Evolutionary conservation across 2,329 filamentous ascomycete species (phyloP).

Genomic region (Fusarium goolgardi): DNA sequence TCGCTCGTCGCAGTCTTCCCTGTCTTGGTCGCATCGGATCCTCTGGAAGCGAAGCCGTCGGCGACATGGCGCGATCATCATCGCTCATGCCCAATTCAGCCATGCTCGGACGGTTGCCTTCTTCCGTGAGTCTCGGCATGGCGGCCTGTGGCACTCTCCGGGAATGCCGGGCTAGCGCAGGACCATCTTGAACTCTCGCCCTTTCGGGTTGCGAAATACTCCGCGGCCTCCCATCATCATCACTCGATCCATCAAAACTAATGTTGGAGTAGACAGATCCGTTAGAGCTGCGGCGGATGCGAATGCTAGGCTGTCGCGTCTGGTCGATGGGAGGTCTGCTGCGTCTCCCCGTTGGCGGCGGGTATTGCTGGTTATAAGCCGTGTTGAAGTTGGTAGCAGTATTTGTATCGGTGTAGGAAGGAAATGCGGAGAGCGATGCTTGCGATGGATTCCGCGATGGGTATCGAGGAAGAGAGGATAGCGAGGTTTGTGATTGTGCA

Average conservation of each 20-base stretch:
- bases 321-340: conserved; percentile 35
- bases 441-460: conserved; percentile 21
- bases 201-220: conserved; percentile 53
- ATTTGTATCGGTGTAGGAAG: conserved; percentile 15
- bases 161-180: conserved; percentile 46
- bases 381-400: not conserved
- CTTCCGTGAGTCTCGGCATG: conserved; percentile 56
- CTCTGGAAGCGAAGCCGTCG: conserved; percentile 46
- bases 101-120: conserved; percentile 52
- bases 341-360: conserved; percentile 7
- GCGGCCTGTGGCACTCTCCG: conserved; percentile 50
- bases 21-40: conserved; percentile 20
- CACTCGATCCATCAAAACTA: conserved; percentile 27
- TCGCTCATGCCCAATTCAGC: conserved; percentile 49
- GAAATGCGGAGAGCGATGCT: conserved; percentile 31
- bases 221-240: conserved; percentile 46
- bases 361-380: conserved; percentile 8
- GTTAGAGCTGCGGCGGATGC: conserved; percentile 43
- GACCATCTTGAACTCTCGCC: conserved; percentile 36
- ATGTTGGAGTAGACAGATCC: conserved; percentile 37
- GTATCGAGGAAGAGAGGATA: conserved; percentile 26
- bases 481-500: conserved; percentile 40
- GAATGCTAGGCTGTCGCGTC: conserved; percentile 44
- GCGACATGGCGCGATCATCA: conserved; percentile 39
- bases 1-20: conserved; percentile 37